A percentile compares a stretch with the other conserved stretches of the same genome.
phyloP scores from a whole-genome alignment of 805 yeast genomes.

The Candida arabinofermentans region DNA sequence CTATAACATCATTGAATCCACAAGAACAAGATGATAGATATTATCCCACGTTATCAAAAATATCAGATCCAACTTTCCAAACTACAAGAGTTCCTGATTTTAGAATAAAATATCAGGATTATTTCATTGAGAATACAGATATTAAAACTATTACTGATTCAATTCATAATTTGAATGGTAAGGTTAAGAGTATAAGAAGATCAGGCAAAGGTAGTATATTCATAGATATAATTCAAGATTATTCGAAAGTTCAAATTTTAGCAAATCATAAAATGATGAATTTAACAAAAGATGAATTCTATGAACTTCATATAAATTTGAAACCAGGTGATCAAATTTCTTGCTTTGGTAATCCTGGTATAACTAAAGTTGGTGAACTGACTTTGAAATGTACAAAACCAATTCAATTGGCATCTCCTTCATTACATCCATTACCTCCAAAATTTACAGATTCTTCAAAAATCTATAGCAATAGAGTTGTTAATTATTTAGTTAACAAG shows the following conservation, averaged over 20 bases:
- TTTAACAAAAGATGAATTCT: slow-evolving; percentile 40
- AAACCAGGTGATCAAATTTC: slow-evolving; percentile 71
- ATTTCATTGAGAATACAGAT: slow-evolving; percentile 21
- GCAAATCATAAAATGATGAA: slow-evolving; percentile 48
- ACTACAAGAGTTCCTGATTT: slow-evolving; percentile 38
- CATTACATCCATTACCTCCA: slow-evolving; percentile 69
- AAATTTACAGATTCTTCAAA: slow-evolving; percentile 50
- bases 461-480: slow-evolving; percentile 63
- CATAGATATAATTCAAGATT: slow-evolving; percentile 65
- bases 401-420: slow-evolving; percentile 57
- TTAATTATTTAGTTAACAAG: slow-evolving; percentile 65
- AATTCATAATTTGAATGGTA: slow-evolving; percentile 44
- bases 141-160: slow-evolving; percentile 21
- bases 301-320: slow-evolving; percentile 36
- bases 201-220: slow-evolving; percentile 70
- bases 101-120: slow-evolving; percentile 26
- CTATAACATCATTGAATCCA: slow-evolving; percentile 9
- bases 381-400: slow-evolving; percentile 58
- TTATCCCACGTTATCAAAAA: slow-evolving; percentile 23
- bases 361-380: slow-evolving; percentile 74
- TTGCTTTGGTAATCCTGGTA: slow-evolving; percentile 66
- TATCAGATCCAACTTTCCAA: slow-evolving; percentile 2
- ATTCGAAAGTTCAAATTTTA: slow-evolving; percentile 54
- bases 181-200: slow-evolving; percentile 51
- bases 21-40: slow-evolving; percentile 20